Evolutionary conservation across 2,329 filamentous ascomycete species (phyloP).

Genomic region (Tolypocladium ovalisporum): DNA sequence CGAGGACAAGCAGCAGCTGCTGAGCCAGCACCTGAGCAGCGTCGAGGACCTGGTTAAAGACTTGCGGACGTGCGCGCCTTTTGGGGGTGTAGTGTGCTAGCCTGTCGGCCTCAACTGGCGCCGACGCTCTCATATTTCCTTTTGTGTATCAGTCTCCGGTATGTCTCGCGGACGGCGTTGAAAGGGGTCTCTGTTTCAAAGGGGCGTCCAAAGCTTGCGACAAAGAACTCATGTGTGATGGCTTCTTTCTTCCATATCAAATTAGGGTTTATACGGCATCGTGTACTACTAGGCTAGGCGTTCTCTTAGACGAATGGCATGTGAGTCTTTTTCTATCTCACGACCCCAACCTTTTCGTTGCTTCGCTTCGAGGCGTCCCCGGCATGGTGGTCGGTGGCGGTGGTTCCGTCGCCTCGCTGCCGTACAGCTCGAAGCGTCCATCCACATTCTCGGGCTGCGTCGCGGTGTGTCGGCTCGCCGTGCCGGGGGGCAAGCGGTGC

Average conservation of each 20-base stretch:
- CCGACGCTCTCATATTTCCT: neutral
- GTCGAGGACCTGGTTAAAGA: conserved; percentile 81
- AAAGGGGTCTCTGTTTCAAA: neutral
- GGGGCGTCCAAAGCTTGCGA: neutral
- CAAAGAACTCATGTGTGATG: neutral
- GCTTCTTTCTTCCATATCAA: neutral
- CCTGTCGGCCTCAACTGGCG: too few relatives aligned
- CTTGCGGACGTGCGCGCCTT: conserved; percentile 66
- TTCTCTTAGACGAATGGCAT: conserved; percentile 13
- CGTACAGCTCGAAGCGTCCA: conserved; percentile 34
- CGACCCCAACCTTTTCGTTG: neutral
- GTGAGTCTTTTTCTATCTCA: conserved; percentile 3
- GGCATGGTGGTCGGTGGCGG: neutral
- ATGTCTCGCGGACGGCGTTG: neutral
- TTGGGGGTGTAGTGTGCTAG: conserved; percentile 48
- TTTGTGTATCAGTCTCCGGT: neutral
- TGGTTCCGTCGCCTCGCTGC: conserved; percentile 15
- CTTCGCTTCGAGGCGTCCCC: neutral
- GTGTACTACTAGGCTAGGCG: conserved; percentile 17
- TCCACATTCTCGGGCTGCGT: conserved; percentile 16
- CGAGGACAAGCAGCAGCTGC: conserved; percentile 69
- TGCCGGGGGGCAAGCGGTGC: conserved; percentile 6
- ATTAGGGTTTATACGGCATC: conserved; percentile 11
- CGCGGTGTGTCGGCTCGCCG: neutral
- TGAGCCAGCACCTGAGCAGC: conserved; percentile 68